Evolutionary conservation across 1,284 basidiomycete genomes (phyloP).

Genomic region (Moesziomyces globuligerus): DNA sequence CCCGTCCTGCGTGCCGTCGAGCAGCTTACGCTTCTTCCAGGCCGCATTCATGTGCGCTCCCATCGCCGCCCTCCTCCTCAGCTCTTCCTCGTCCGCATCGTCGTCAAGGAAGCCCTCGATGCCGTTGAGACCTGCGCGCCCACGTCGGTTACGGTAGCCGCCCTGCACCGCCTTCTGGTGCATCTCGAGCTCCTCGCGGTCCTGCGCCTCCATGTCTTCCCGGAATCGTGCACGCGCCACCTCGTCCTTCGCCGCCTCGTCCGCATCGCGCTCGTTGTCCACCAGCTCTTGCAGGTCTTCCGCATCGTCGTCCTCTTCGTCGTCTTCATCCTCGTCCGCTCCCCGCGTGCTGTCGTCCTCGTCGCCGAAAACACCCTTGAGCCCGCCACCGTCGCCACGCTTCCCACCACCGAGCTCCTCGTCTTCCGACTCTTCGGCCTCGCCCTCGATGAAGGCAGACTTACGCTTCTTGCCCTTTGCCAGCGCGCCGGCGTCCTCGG

Average conservation of each 20-base stretch:
- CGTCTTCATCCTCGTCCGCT: conserved; percentile 45
- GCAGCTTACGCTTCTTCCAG: conserved; percentile 49
- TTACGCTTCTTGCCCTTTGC: conserved; percentile 38
- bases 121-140: conserved; percentile 27
- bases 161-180: conserved; percentile 56
- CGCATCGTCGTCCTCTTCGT: conserved; percentile 56
- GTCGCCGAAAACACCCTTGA: conserved; percentile 59
- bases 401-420: conserved; percentile 46
- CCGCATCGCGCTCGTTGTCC: conserved; percentile 58
- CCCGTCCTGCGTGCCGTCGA: conserved; percentile 55
- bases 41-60: conserved; percentile 20
- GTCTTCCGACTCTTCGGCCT: conserved; percentile 66
- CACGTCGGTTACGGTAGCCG: conserved; percentile 45
- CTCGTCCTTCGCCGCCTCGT: conserved; percentile 60
- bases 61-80: conserved; percentile 37
- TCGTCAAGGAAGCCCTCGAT: conserved; percentile 61
- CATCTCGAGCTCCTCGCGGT: conserved; percentile 54
- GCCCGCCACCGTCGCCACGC: conserved; percentile 50
- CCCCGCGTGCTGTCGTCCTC: conserved; percentile 24
- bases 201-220: conserved; percentile 54
- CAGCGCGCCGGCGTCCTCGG: neutral
- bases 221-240: conserved; percentile 49
- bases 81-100: conserved; percentile 61
- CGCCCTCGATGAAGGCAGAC: conserved; percentile 59
- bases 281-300: conserved; percentile 60